Conservation (phyloP, 768 basidiomycete species). For the Boletales sp. region DNA sequence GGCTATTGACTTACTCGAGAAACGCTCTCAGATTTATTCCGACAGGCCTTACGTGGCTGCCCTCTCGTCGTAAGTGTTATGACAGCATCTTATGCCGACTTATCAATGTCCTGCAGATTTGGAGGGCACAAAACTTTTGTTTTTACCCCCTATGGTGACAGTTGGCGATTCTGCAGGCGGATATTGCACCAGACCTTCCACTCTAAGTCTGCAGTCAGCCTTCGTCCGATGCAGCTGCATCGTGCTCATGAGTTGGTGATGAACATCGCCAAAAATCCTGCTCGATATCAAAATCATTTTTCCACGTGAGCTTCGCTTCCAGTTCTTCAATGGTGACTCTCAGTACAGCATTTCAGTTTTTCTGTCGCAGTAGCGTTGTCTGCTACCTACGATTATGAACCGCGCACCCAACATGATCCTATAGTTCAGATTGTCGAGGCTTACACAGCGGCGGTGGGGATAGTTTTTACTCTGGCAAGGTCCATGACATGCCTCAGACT, state of each 20-base stretch:
- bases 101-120: neutral
- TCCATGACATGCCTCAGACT: neutral
- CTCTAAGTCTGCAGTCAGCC: neutral
- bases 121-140: constrained; percentile 2
- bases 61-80: constrained; percentile 1
- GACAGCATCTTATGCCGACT: neutral
- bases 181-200: constrained; percentile 12
- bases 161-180: constrained; percentile 10
- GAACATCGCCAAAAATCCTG: neutral
- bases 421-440: neutral
- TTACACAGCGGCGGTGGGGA: neutral
- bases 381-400: constrained; percentile 7
- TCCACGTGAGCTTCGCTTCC: neutral
- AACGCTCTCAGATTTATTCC: constrained; percentile 43
- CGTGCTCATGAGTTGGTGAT: constrained; percentile 1
- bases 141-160: constrained; percentile 6
- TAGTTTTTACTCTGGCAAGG: neutral
- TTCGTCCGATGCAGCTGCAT: constrained; percentile 6
- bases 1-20: constrained; percentile 44
- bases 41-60: constrained; percentile 38
- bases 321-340: neutral
- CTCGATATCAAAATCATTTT: neutral
- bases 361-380: neutral
- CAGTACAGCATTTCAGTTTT: neutral
- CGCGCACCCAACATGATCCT: constrained; percentile 1